phyloP scores from a whole-genome alignment of 768 basidiomycete species.

The Neoboletus subvelutipes region DNA sequence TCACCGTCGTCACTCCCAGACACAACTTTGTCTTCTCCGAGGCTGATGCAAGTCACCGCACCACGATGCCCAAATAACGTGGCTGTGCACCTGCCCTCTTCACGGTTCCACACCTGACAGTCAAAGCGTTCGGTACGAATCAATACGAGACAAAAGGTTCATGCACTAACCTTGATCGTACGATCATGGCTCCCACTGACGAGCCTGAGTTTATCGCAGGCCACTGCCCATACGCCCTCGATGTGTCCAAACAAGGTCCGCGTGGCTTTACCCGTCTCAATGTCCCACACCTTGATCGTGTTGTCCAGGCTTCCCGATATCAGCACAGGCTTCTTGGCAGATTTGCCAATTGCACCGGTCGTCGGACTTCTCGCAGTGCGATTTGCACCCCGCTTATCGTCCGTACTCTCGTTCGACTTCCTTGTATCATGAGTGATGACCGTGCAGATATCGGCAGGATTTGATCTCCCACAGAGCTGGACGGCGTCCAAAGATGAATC shows the following conservation, averaged over 20 bases:
- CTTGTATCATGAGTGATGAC: conserved; percentile 30
- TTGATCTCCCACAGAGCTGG: conserved; percentile 13
- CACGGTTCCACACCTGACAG: conserved; percentile 85
- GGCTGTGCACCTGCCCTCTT: conserved; percentile 81
- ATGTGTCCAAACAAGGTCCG: conserved; percentile 95
- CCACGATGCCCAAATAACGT: conserved; percentile 94
- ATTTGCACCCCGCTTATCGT: conserved; percentile 12
- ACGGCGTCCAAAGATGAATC: conserved; percentile 14
- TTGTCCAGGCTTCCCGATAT: conserved; percentile 93
- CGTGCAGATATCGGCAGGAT: conserved; percentile 27
- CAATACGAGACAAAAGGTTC: conserved; percentile 4
- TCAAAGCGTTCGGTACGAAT: background rate
- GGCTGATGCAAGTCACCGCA: conserved; percentile 85
- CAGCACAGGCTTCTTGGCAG: conserved; percentile 62
- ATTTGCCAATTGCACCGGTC: conserved; percentile 15
- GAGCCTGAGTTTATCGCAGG: conserved; percentile 85
- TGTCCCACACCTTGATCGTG: conserved; percentile 95
- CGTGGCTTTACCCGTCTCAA: conserved; percentile 75
- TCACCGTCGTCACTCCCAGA: conserved; percentile 95
- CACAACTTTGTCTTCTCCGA: conserved; percentile 93
- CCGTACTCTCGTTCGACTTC: conserved; percentile 10
- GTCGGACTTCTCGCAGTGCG: conserved; percentile 1
- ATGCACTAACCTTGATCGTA: conserved; percentile 81
- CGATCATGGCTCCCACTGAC: conserved; percentile 94
- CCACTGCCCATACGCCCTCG: conserved; percentile 97